Evolutionary conservation across 768 basidiomycete species (phyloP).

Genomic region (Lyophyllum decastes): DNA sequence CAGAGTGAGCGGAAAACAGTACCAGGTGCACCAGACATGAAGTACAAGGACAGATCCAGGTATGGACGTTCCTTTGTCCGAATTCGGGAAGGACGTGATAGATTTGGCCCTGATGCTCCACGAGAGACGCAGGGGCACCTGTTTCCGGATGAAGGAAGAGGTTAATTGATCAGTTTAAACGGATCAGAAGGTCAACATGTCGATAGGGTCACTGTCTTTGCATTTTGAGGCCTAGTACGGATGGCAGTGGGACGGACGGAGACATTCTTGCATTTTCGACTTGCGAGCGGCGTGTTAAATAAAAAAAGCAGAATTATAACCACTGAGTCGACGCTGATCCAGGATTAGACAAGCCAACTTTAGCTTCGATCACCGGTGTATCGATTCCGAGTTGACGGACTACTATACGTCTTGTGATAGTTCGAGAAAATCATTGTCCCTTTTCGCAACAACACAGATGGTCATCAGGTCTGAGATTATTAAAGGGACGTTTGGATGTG

Average conservation of each 20-base stretch:
- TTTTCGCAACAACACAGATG: neutral
- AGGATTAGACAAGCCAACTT: no score
- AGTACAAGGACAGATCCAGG: conserved; percentile 32
- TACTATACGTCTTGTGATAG: no score
- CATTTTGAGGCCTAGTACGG: no score
- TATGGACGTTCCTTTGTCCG: conserved; percentile 33
- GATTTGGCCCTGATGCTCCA: conserved; percentile 4
- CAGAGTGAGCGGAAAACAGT: conserved; percentile 2
- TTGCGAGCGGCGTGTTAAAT: no score
- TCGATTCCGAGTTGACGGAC: no score
- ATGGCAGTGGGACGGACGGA: no score
- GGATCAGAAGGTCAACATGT: neutral
- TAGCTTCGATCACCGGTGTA: no score
- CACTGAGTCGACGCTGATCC: no score
- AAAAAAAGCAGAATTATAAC: no score
- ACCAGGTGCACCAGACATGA: conserved; percentile 7
- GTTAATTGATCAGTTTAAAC: neutral
- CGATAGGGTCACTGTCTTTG: neutral
- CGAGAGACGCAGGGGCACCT: neutral
- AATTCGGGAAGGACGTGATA: conserved; percentile 6
- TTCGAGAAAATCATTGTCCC: neutral
- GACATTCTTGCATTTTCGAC: no score
- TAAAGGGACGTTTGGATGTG: neutral
- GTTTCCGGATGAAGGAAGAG: conserved; percentile 5
- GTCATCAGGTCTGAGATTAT: neutral